Conservation (phyloP, 371 early-diverging fungal genomes). For the Apophysomyces variabilis region DNA sequence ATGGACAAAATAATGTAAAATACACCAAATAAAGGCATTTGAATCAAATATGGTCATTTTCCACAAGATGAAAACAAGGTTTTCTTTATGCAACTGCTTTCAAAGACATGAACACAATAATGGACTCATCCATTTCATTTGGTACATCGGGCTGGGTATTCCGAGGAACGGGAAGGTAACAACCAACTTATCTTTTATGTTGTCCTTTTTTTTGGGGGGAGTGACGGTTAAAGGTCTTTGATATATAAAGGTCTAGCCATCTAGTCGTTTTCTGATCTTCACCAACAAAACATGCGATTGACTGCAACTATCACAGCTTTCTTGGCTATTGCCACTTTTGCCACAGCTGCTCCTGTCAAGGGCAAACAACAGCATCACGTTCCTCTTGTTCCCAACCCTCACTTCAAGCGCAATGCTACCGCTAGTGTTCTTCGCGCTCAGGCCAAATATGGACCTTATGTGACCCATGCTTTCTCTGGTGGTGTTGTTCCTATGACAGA, state of each 20-base stretch:
- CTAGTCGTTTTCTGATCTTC: neutral
- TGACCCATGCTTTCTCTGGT: neutral
- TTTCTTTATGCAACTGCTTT: constrained; percentile 1
- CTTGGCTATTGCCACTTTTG: constrained; percentile 17
- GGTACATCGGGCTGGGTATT: neutral
- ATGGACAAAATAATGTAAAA: neutral
- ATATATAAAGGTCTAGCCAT: neutral
- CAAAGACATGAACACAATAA: neutral
- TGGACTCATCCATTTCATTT: constrained; percentile 6
- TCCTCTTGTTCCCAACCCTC: constrained; percentile 19
- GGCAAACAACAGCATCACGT: neutral
- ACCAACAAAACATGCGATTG: constrained; percentile 14
- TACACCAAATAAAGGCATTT: neutral
- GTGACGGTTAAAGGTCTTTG: neutral
- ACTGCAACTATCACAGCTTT: constrained; percentile 12
- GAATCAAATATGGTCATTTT: constrained; percentile 3
- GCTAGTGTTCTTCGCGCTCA: constrained; percentile 14
- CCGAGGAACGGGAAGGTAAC: neutral
- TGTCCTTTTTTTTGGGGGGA: neutral
- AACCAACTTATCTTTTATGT: neutral
- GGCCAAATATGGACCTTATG: neutral
- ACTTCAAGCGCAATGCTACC: constrained; percentile 24
- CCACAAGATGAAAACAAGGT: constrained; percentile 4
- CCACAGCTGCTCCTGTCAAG: constrained; percentile 12
- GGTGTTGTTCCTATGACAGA: constrained; percentile 27